Evolutionary conservation across 768 basidiomycete species (phyloP).

Genomic region (Pisolithus orientalis): DNA sequence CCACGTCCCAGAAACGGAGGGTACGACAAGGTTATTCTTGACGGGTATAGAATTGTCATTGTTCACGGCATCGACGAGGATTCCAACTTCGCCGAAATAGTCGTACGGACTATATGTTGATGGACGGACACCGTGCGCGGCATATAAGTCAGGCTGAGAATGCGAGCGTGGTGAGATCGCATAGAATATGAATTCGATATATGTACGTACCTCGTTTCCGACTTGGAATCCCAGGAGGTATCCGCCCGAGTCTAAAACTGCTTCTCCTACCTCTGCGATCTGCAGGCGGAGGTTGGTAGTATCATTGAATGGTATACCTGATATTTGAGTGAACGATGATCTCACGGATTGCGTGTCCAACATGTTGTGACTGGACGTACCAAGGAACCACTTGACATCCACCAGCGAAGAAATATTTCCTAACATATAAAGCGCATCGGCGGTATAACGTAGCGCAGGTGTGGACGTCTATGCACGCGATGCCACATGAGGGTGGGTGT

Average conservation of each 20-base stretch:
- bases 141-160: slow-evolving; percentile 41
- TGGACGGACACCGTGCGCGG: slow-evolving; percentile 23
- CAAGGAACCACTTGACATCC: slow-evolving; percentile 44
- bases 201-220: slow-evolving; percentile 47
- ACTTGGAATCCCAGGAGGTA: slow-evolving; percentile 42
- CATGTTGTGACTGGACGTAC: slow-evolving; percentile 7
- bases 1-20: slow-evolving; percentile 28
- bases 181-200: background rate
- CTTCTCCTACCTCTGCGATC: slow-evolving; percentile 36
- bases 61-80: slow-evolving; percentile 17
- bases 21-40: slow-evolving; percentile 26
- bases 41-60: slow-evolving; percentile 14
- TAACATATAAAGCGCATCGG: slow-evolving; percentile 46
- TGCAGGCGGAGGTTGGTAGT: slow-evolving; percentile 22
- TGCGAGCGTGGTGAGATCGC: slow-evolving; percentile 22
- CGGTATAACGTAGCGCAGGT: slow-evolving; percentile 42
- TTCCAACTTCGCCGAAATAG: slow-evolving; percentile 28
- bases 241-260: slow-evolving; percentile 31
- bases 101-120: slow-evolving; percentile 20
- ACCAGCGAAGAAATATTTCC: slow-evolving; percentile 38
- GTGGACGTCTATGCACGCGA: slow-evolving; percentile 35
- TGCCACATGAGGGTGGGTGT: background rate
- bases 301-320: slow-evolving; percentile 14
- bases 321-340: background rate
- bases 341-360: background rate